These are phyloP conservation scores for Friedmanniomyces simplex DNA, from an alignment of 495 filamentous ascomycete genomes.

Conservation along the genomic window DNA sequence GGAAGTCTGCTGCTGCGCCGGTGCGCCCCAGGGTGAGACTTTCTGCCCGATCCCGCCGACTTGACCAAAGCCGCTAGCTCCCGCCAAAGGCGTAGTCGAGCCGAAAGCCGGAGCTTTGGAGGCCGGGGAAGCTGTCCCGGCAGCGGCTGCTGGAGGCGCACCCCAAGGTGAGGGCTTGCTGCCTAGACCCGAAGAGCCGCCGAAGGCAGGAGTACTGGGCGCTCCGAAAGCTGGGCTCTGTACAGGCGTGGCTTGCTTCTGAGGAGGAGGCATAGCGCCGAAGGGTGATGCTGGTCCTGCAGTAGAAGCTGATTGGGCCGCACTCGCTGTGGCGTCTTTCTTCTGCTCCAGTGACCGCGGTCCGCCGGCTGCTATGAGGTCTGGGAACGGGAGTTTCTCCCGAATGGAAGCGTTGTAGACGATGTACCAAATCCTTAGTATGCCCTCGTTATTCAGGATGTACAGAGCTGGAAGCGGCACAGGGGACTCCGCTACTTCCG, in stretches of 20 bases:
- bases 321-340: slow-evolving; percentile 2
- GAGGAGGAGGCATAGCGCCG: slow-evolving; percentile 10
- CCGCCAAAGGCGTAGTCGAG: not conserved
- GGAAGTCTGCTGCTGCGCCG: not conserved
- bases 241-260: not conserved
- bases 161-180: slow-evolving; percentile 19
- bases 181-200: slow-evolving; percentile 18
- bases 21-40: slow-evolving; percentile 19
- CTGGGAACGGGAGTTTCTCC: slow-evolving; percentile 58
- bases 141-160: not conserved
- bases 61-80: slow-evolving; percentile 17
- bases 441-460: slow-evolving; percentile 80
- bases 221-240: slow-evolving; percentile 16
- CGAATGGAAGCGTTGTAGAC: slow-evolving; percentile 79
- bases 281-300: slow-evolving; percentile 15
- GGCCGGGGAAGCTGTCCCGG: not conserved
- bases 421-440: slow-evolving; percentile 80
- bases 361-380: slow-evolving; percentile 44
- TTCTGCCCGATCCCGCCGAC: slow-evolving; percentile 19
- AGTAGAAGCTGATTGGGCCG: not conserved
- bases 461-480: slow-evolving; percentile 79
- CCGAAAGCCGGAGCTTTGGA: not conserved
- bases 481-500: slow-evolving; percentile 64
- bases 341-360: slow-evolving; percentile 11
- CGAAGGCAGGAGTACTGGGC: slow-evolving; percentile 22